Base-by-base conservation (phyloP, 768 basidiomycete species). In the Boletus rex-veris region DNA sequence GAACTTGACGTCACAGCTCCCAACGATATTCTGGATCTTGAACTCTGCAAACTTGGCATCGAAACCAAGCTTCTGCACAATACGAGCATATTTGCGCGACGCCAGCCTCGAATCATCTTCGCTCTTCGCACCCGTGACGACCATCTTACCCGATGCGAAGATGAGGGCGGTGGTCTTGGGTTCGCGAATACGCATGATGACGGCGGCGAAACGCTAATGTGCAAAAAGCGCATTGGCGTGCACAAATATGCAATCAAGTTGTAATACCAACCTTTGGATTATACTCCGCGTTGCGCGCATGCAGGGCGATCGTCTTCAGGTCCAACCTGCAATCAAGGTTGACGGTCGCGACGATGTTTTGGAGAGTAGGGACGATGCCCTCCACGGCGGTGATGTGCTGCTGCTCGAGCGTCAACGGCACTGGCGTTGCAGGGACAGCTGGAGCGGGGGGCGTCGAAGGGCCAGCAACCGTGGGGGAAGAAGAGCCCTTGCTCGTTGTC, bases 101-200 rank as follows among this genome's bases (percentile, higher is more conserved):
- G 97, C 96, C 57, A 98, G 77, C 47, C 95, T 84, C 64, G 93
- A 95, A 67, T 99, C 95, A 72, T 98, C 96, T 74, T 98, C 96
- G 31, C 91, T 93, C 80, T 98, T 99, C 45, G 97, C 97, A 69
- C 97, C 97, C 38, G 97, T 98, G 54, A 98, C 96, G 71, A 99
- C 97, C 92, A 99, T 98, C 83, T 98, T 99, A 69, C 97, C 97
- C 53, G 93, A 96, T 33, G 97, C 97, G 73, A 99, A 99, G 73
- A 99, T 98, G 63, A 99, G 85, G 21, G 96, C 97, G 48, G 97
- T 99, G 55, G 97, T 99, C 80, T 99, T 99, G 47, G 97, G 97
- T 64, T 98, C 97, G 62, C 97, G 94, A 68, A 99, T 98, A 73
- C 97, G 92, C 97, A 99, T 99, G 76, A 99, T 98, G 63, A 98